phyloP scores from a whole-genome alignment of 805 yeast species.

The Myxozyma mucilagina region DNA sequence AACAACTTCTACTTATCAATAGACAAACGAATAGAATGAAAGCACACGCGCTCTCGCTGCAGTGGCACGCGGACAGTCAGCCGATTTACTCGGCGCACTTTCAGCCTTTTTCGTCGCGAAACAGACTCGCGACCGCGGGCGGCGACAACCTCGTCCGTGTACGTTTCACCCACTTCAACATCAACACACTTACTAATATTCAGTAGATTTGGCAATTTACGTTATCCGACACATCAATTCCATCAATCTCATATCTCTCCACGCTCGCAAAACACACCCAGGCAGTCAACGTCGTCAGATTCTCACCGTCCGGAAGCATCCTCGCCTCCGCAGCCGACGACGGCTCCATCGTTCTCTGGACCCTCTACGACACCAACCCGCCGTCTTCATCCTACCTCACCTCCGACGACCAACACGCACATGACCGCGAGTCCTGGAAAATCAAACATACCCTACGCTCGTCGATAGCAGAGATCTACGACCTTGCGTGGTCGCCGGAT shows the following conservation, averaged over 20 bases:
- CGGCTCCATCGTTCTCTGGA: slow-evolving; percentile 85
- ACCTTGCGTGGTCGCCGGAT: slow-evolving; percentile 90
- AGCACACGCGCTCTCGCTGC: slow-evolving; percentile 43
- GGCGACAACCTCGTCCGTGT: slow-evolving; percentile 89
- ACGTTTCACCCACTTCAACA: slow-evolving; percentile 36
- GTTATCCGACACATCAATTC: slow-evolving; percentile 30
- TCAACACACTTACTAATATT: no score
- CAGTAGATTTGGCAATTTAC: slow-evolving; percentile 41
- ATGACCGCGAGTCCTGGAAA: slow-evolving; percentile 68
- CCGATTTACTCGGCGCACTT: slow-evolving; percentile 46
- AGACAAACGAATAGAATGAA: slow-evolving; percentile 31
- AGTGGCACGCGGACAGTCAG: slow-evolving; percentile 47
- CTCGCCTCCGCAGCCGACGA: slow-evolving; percentile 96
- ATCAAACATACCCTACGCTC: slow-evolving; percentile 59
- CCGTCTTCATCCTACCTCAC: slow-evolving; percentile 19
- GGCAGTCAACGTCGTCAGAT: slow-evolving; percentile 89
- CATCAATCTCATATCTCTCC: slow-evolving; percentile 70
- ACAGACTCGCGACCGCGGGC: slow-evolving; percentile 84
- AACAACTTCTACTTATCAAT: not conserved
- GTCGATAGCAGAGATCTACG: slow-evolving; percentile 78
- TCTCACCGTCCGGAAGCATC: slow-evolving; percentile 44
- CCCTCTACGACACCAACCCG: slow-evolving; percentile 36
- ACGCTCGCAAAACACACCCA: slow-evolving; percentile 87
- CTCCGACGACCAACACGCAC: slow-evolving; percentile 28
- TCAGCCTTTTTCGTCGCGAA: slow-evolving; percentile 38